Base-by-base conservation (phyloP, 2,329 filamentous ascomycete species). In the Venturia carpophila region DNA sequence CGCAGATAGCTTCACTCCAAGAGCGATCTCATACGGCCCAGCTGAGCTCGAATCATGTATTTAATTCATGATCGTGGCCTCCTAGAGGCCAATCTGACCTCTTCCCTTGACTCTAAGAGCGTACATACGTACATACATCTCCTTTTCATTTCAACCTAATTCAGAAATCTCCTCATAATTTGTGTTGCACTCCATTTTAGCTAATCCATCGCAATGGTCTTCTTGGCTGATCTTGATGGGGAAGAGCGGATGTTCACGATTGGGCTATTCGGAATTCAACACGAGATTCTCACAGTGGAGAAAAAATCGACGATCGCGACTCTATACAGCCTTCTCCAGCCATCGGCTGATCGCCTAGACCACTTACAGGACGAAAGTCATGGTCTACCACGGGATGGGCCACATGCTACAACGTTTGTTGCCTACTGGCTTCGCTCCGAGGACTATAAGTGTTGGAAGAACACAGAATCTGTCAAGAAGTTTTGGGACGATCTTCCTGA, bases 281-380 rank as follows among this genome's bases (percentile, higher is more conserved):
- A 58, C 52, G 30, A 58, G 17, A 15, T 37, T 19, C 30, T 58
- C 17, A 58, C 52, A 15, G 52, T 39, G 27, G 52, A 58, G 30
- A 58, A 37, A 27, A 58, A 37, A n/a, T 30, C 52, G 1, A 58
- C 19, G 5, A 37, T 58, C 19, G 52, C 52, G 15, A 21, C 52
- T 19, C 19, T 58, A n/a, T 58, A 37, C 52, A 37, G 52, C 52
- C 52, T 58, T 37, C 52, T 58, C 4, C 27, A 19, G 27, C 52
- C 37, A 19, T 58, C 52, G 10, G 52, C 52, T 58, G 30, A 58
- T 37, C 52, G 30, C 15, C 52, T 58, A 30, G 52, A 58, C 21
- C 52, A 58, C 30, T 24, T 58, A 2, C 52, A 58, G 52, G 52
- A 58, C 30, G 52, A 58, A 58, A 58, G 30, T 13, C 30, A 58